Base-by-base conservation (phyloP, 1,139 yeast genomes). In the Scheffersomyces segobiensis region DNA sequence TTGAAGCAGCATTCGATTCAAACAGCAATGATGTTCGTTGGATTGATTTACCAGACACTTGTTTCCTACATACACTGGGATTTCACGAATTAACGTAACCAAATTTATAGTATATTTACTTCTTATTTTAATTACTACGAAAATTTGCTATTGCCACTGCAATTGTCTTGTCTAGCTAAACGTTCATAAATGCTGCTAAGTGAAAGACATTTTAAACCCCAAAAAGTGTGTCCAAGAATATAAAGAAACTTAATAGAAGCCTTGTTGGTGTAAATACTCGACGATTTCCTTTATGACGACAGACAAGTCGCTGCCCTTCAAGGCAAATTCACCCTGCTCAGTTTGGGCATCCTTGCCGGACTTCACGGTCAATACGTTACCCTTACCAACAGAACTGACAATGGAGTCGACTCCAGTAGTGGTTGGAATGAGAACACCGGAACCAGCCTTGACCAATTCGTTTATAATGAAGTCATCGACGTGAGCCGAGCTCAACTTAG, bases 401-500 rank as follows among this genome's bases (percentile, higher is more conserved):
- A 84, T 78, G 56, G 86, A 49, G 50, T 57, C 58, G 48, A 65
- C 63, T 17, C 69, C 64, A 4, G 66, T 57, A 19, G 66, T 58
- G 53, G 75, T 83, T 10, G 88, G 84, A 53, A 91, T 84, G 65
- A 93, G 89, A 52, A 93, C 96, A 65, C 97, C 98, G 19, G 97
- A 81, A 57, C 98, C 98, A 46, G 97, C 86, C 71, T 91, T 87
- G 57, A 92, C 91, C 67, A 93, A 85, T 77, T 93, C 98, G 62
- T 89, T 85, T 56, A 93, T 85, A 57, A 89, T 85, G 67, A 85
- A 87, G 14, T 88, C 83, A 59, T 85, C 80, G 52, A 82, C 81
- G 52, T 83, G 76, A 57, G 79, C 80, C 49, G 86, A 85, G 54
- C 74, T 75, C 63, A 93, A 78, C 62, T 89, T 83, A 55, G 96